Percentiles rank a stretch among this genome's conserved stretches.
Conservation (phyloP, 2,329 filamentous ascomycete genomes). For the Sordariomycetes sp. region DNA sequence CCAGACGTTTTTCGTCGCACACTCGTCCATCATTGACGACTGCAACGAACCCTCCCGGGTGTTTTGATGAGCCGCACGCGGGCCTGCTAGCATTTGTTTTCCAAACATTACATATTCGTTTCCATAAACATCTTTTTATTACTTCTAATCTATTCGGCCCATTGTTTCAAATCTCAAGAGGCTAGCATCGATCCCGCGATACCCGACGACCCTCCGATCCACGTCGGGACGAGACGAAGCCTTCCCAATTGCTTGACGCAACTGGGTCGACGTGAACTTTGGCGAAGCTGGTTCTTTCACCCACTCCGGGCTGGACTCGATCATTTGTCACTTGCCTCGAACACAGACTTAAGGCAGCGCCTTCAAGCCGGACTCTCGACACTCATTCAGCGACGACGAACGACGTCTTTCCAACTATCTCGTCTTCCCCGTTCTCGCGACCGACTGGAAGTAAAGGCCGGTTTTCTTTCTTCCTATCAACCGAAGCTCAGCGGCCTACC, state of each 20-base stretch:
- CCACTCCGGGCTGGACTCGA: slow-evolving; percentile 11
- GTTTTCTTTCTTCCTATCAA: neutral
- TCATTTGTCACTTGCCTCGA: neutral
- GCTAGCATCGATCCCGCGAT: slow-evolving; percentile 11
- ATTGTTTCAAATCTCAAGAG: slow-evolving; percentile 14
- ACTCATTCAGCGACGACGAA: slow-evolving; percentile 3
- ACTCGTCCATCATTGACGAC: slow-evolving; percentile 11
- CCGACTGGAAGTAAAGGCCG: slow-evolving; percentile 1
- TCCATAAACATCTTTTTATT: slow-evolving; percentile 22
- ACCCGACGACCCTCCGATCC: slow-evolving; percentile 10
- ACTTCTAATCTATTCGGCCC: slow-evolving; percentile 24
- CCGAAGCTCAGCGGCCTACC: slow-evolving; percentile 3
- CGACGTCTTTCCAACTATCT: slow-evolving; percentile 2
- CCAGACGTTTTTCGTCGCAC: slow-evolving; percentile 16
- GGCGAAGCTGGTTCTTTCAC: slow-evolving; percentile 7
- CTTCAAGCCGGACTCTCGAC: neutral
- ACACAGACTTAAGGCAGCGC: slow-evolving; percentile 1
- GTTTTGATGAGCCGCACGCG: slow-evolving; percentile 3
- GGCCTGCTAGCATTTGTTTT: slow-evolving; percentile 14
- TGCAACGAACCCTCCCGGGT: slow-evolving; percentile 15
- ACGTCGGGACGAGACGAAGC: slow-evolving; percentile 8
- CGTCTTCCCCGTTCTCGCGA: neutral
- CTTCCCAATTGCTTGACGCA: slow-evolving; percentile 10
- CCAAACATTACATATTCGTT: slow-evolving; percentile 19
- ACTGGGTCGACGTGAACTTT: slow-evolving; percentile 8